These are phyloP conservation scores for Chlorella sp. DNA, from an alignment of 139 green algal genomes.

Conservation along the genomic window DNA sequence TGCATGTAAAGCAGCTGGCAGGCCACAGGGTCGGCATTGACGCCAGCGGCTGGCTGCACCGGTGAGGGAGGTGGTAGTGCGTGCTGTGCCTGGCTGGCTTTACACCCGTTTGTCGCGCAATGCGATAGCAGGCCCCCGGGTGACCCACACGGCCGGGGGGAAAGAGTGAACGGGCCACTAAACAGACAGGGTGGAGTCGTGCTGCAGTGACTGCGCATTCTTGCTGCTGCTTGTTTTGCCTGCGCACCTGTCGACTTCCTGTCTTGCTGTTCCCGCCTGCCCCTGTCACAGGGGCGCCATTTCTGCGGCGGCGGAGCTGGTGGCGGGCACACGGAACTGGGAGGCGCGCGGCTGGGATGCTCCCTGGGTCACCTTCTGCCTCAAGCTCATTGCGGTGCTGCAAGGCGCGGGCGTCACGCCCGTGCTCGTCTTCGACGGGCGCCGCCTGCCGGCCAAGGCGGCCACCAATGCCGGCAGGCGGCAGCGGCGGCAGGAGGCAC, in stretches of 20 bases:
- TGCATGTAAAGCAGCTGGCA: slow-evolving; percentile 77
- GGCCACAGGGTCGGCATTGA: slow-evolving; percentile 87
- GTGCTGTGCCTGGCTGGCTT: too few species aligned
- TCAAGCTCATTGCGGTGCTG: slow-evolving; percentile 83
- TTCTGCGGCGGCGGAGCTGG: slow-evolving; percentile 85
- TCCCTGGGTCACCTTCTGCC: slow-evolving; percentile 86
- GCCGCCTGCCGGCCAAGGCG: slow-evolving; percentile 44
- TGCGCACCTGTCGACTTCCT: background rate
- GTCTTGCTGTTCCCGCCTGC: background rate
- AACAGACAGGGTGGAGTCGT: too few species aligned
- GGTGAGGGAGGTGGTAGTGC: slow-evolving; percentile 20
- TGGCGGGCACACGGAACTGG: slow-evolving; percentile 56
- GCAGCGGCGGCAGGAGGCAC: slow-evolving; percentile 18
- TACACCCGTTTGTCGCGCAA: too few species aligned
- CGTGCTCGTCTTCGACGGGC: slow-evolving; percentile 63
- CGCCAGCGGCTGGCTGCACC: slow-evolving; percentile 95
- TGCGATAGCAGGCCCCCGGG: too few species aligned
- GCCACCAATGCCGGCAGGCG: slow-evolving; percentile 35
- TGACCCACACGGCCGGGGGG: too few species aligned
- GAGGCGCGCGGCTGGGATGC: background rate
- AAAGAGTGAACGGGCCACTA: too few species aligned
- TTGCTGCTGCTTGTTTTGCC: too few species aligned
- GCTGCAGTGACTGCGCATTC: too few species aligned
- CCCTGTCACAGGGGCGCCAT: slow-evolving; percentile 68
- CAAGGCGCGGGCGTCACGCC: slow-evolving; percentile 75